Conservation (phyloP, 768 basidiomycete genomes). For the Lentinula guzmanii region DNA sequence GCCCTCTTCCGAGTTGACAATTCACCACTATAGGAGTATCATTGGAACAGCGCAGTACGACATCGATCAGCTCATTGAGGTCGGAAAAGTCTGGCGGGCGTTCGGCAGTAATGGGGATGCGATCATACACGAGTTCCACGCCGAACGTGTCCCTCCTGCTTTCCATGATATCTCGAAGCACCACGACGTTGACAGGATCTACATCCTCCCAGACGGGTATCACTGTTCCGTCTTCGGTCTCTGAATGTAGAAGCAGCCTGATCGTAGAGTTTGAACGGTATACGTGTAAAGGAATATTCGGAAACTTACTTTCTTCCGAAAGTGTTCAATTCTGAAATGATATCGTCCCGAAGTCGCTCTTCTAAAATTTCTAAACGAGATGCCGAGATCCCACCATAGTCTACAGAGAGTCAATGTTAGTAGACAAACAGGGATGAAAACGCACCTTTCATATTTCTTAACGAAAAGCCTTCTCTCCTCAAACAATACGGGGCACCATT, state of each 20-base stretch:
- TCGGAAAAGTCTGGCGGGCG: slow-evolving; percentile 71
- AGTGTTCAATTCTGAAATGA: slow-evolving; percentile 70
- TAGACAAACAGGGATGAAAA: background rate
- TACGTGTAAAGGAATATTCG: background rate
- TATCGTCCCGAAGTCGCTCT: slow-evolving; percentile 84
- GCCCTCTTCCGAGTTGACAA: slow-evolving; percentile 89
- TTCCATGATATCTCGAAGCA: slow-evolving; percentile 86
- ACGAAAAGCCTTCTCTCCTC: slow-evolving; percentile 75
- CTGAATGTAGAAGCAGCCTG: slow-evolving; percentile 85
- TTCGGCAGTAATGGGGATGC: slow-evolving; percentile 93
- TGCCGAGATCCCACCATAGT: slow-evolving; percentile 93
- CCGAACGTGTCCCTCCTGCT: slow-evolving; percentile 37
- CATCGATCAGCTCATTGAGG: slow-evolving; percentile 70
- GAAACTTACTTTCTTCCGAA: slow-evolving; percentile 76
- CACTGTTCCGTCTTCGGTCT: slow-evolving; percentile 80
- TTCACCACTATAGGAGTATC: slow-evolving; percentile 87
- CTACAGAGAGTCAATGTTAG: slow-evolving; percentile 27
- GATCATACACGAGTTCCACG: slow-evolving; percentile 69
- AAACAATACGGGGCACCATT: slow-evolving; percentile 91
- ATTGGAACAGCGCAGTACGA: slow-evolving; percentile 64
- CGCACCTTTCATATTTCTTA: slow-evolving; percentile 91
- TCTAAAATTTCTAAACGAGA: slow-evolving; percentile 86
- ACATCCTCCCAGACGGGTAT: slow-evolving; percentile 96
- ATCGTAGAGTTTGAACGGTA: background rate
- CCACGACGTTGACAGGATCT: slow-evolving; percentile 59